These are phyloP conservation scores for Phaeosphaeria sp. DNA, from an alignment of 2,329 filamentous ascomycete genomes.

Conservation along the genomic window DNA sequence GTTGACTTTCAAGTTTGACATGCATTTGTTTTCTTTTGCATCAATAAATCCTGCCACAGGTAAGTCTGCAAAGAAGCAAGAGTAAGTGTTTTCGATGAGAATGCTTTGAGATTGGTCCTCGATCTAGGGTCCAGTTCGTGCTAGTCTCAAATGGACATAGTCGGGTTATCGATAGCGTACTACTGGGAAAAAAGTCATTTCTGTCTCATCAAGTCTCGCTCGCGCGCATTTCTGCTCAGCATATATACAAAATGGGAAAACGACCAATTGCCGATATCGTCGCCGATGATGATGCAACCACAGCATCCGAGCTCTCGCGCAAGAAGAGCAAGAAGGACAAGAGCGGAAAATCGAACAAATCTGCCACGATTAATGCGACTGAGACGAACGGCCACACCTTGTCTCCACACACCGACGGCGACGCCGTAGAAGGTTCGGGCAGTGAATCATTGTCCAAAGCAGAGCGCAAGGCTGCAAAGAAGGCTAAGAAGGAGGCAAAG, in stretches of 20 bases:
- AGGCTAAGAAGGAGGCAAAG: slow-evolving; percentile 50
- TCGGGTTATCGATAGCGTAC: slow-evolving; percentile 26
- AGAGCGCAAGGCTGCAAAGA: slow-evolving; percentile 52
- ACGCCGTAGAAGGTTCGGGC: slow-evolving; percentile 21
- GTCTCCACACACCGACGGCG: slow-evolving; percentile 18
- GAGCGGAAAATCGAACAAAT: slow-evolving; percentile 35
- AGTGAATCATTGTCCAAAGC: slow-evolving; percentile 49
- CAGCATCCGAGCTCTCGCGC: slow-evolving; percentile 33
- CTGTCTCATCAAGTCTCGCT: slow-evolving; percentile 14
- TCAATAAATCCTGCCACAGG: neutral
- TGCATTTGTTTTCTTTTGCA: neutral
- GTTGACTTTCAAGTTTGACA: neutral
- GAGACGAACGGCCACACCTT: slow-evolving; percentile 27
- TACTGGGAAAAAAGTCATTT: slow-evolving; percentile 19
- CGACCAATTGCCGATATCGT: slow-evolving; percentile 42
- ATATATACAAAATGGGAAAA: slow-evolving; percentile 42
- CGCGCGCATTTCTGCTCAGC: neutral
- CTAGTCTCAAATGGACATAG: neutral
- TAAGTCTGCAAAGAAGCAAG: neutral
- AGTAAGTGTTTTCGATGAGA: neutral
- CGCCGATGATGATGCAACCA: slow-evolving; percentile 30
- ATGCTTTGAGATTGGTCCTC: neutral
- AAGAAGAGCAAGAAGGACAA: slow-evolving; percentile 50
- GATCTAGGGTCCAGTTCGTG: neutral
- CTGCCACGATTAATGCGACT: slow-evolving; percentile 19